phyloP scores from a whole-genome alignment of 1,284 basidiomycete genomes.

The Austroboletus sp. region DNA sequence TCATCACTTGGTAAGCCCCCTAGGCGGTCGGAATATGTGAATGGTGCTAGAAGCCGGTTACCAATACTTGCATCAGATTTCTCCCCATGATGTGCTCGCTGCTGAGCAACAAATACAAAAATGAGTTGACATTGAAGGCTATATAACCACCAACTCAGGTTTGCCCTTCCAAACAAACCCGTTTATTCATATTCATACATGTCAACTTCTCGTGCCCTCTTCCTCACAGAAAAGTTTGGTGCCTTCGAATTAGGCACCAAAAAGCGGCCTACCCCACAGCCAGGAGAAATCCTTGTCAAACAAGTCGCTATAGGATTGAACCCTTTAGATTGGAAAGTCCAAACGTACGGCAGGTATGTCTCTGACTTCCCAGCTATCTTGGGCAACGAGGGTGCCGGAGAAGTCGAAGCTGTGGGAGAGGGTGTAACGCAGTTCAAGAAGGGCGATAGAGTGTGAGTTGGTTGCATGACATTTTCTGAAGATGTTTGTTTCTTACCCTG shows the following conservation, averaged over 20 bases:
- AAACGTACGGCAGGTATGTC: constrained; percentile 21
- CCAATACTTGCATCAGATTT: too few species aligned
- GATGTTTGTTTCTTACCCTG: background rate
- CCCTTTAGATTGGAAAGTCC: constrained; percentile 37
- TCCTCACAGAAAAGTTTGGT: constrained; percentile 24
- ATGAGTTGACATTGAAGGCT: too few species aligned
- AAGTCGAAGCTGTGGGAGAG: constrained; percentile 41
- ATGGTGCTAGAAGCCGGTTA: too few species aligned
- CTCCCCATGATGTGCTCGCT: too few species aligned
- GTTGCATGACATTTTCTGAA: background rate
- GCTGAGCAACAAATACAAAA: too few species aligned
- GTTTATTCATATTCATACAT: background rate
- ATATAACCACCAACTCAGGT: too few species aligned
- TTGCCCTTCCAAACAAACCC: too few species aligned
- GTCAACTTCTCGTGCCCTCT: constrained; percentile 15
- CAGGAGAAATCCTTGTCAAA: constrained; percentile 26
- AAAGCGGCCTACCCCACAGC: constrained; percentile 12
- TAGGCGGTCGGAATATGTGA: too few species aligned
- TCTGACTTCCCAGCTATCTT: constrained; percentile 34
- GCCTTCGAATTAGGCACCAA: constrained; percentile 15
- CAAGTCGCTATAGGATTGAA: constrained; percentile 21
- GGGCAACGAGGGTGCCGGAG: constrained; percentile 46
- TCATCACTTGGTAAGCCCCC: too few species aligned
- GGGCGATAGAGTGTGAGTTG: constrained; percentile 44
- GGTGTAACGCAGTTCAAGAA: constrained; percentile 37